Conservation (phyloP, 345 rosid species). For the Salix caprea region DNA sequence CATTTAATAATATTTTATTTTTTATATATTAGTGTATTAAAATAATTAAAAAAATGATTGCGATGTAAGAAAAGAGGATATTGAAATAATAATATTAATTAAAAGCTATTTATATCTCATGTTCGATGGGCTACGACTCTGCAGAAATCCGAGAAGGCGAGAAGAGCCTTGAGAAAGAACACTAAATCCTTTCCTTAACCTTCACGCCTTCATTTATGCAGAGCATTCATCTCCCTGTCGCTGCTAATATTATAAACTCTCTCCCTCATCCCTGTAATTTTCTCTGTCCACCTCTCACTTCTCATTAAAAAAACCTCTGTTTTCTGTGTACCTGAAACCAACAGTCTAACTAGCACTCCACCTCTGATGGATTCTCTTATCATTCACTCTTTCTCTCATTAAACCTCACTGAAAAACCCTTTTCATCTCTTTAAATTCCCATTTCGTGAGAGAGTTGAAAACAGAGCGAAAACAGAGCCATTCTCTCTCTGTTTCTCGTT, state of each 20-base stretch:
- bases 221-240: not conserved
- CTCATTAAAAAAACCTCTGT: slow-evolving; percentile 11
- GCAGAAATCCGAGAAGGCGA: slow-evolving; percentile 4
- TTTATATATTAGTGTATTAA: too few relatives aligned
- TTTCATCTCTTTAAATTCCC: slow-evolving; percentile 18
- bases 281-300: slow-evolving; percentile 12
- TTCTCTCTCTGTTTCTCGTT: not conserved
- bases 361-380: not conserved
- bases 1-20: too few relatives aligned
- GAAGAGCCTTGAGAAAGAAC: slow-evolving; percentile 21
- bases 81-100: too few relatives aligned
- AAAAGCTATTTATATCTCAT: not conserved
- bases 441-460: not conserved
- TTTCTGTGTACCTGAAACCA: slow-evolving; percentile 12
- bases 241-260: not conserved
- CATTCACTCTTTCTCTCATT: not conserved
- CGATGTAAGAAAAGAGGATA: too few relatives aligned
- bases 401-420: not conserved
- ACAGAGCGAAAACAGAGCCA: slow-evolving; percentile 20
- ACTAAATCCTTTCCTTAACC: slow-evolving; percentile 30
- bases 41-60: too few relatives aligned
- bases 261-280: not conserved
- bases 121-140: not conserved
- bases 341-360: not conserved
- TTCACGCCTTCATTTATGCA: slow-evolving; percentile 31